Percentiles rank a stretch among this genome's conserved stretches.
Evolutionary conservation across 2,329 filamentous ascomycete species (phyloP).

Genomic region (Dothiorella sarmentorum): DNA sequence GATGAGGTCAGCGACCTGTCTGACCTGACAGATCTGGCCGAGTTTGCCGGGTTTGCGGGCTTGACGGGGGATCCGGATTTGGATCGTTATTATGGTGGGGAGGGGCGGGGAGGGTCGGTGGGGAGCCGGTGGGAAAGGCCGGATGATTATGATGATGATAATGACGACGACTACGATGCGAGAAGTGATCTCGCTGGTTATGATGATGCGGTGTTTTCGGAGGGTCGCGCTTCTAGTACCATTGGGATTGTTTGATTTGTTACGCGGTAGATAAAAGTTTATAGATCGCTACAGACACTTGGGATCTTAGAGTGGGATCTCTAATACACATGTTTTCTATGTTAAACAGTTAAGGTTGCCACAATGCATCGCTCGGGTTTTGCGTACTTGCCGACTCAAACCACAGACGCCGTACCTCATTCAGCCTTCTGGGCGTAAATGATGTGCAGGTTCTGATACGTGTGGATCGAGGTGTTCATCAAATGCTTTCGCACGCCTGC

Average conservation of each 20-base stretch:
- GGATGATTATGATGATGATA: not conserved
- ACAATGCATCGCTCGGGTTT: too few species aligned
- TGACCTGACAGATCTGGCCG: not conserved
- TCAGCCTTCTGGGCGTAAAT: constrained; percentile 29
- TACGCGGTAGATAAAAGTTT: too few species aligned
- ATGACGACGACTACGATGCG: not conserved
- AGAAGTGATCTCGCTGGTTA: too few species aligned
- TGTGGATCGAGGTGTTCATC: constrained; percentile 17
- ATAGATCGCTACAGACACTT: too few species aligned
- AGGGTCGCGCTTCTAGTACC: not conserved
- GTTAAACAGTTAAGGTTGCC: too few species aligned
- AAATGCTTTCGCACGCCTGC: constrained; percentile 8
- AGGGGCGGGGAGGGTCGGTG: not conserved
- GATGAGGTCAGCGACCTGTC: not conserved
- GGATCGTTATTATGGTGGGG: not conserved
- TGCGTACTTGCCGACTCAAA: too few species aligned
- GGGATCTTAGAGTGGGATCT: not conserved
- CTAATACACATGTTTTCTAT: too few species aligned
- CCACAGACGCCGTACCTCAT: too few species aligned
- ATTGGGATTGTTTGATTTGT: not conserved
- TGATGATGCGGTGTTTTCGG: not conserved
- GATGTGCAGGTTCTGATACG: constrained; percentile 24
- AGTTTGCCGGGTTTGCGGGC: not conserved
- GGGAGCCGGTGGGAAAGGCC: not conserved
- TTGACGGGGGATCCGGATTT: not conserved